phyloP scores from a whole-genome alignment of 495 filamentous ascomycete species.

The Penicillium paxilli region DNA sequence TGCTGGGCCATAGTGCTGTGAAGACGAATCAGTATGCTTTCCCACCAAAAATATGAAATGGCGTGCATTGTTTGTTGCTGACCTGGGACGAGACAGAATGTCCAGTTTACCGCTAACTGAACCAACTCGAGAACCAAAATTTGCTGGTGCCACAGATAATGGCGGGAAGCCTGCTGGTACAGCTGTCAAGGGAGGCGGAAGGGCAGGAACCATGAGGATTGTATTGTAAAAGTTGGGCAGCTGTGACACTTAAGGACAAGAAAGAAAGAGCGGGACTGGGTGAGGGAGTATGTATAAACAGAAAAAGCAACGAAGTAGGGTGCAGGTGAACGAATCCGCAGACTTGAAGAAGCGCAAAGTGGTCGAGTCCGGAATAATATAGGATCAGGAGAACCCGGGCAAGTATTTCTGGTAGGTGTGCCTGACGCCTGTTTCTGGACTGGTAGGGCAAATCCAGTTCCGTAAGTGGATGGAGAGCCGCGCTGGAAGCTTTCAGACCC shows the following conservation, averaged over 20 bases:
- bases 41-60: not conserved
- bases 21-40: constrained; percentile 29
- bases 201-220: constrained; percentile 38
- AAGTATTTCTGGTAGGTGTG: constrained; percentile 16
- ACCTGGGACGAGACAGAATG: constrained; percentile 44
- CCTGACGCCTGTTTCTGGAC: constrained; percentile 24
- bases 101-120: constrained; percentile 38
- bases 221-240: not conserved
- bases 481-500: constrained; percentile 21
- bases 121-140: constrained; percentile 32
- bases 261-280: not conserved
- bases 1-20: constrained; percentile 38
- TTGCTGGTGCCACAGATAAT: constrained; percentile 33
- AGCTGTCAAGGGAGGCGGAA: constrained; percentile 32
- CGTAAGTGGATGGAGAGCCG: constrained; percentile 30
- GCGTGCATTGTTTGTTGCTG: constrained; percentile 25
- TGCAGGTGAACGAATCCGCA: constrained; percentile 3
- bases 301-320: constrained; percentile 3
- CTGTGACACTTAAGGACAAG: not conserved
- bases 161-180: constrained; percentile 35
- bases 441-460: constrained; percentile 13
- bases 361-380: constrained; percentile 16
- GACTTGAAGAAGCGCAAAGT: constrained; percentile 15
- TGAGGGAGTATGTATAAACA: not conserved
- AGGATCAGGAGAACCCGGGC: constrained; percentile 9